Conservation (phyloP, 129 eudicot genomes). For the Flaveria sonorensis region DNA sequence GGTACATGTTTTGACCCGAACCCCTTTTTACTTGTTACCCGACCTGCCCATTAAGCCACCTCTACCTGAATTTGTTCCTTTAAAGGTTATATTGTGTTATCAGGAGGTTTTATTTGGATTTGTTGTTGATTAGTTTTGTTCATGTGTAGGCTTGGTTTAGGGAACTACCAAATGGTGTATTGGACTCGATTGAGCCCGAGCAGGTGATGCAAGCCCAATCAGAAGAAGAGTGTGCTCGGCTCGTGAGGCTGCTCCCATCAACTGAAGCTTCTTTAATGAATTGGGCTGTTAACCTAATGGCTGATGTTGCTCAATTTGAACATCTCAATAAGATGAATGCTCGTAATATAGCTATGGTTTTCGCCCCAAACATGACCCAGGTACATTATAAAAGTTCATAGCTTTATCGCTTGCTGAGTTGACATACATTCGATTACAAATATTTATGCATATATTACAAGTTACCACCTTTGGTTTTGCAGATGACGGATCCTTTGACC, state of each 20-base stretch:
- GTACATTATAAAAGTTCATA: conserved; percentile 32
- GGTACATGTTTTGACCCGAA: neutral
- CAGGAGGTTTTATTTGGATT: no score
- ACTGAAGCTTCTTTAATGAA: conserved; percentile 87
- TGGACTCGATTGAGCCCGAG: conserved; percentile 81
- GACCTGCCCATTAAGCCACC: neutral
- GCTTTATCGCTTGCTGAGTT: neutral
- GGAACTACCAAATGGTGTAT: conserved; percentile 86
- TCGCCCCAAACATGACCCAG: conserved; percentile 99
- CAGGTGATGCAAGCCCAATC: conserved; percentile 88
- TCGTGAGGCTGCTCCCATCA: conserved; percentile 72
- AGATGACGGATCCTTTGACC: conserved; percentile 97
- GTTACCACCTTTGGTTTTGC: conserved; percentile 20
- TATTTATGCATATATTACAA: conserved; percentile 1
- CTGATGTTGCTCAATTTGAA: conserved; percentile 91
- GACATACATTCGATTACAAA: no score
- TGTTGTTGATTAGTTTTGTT: neutral
- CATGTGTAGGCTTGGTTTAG: conserved; percentile 91
- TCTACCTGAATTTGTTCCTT: neutral
- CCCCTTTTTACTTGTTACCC: neutral
- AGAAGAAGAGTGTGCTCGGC: conserved; percentile 75
- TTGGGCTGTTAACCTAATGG: conserved; percentile 96
- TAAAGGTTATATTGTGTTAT: neutral
- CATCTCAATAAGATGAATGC: conserved; percentile 88
- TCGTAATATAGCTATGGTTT: conserved; percentile 89